Evolutionary conservation across 352 stramenopile species (phyloP), one percentile per base, ranked within the genome.

Genomic region (Pythium insidiosum): DNA sequence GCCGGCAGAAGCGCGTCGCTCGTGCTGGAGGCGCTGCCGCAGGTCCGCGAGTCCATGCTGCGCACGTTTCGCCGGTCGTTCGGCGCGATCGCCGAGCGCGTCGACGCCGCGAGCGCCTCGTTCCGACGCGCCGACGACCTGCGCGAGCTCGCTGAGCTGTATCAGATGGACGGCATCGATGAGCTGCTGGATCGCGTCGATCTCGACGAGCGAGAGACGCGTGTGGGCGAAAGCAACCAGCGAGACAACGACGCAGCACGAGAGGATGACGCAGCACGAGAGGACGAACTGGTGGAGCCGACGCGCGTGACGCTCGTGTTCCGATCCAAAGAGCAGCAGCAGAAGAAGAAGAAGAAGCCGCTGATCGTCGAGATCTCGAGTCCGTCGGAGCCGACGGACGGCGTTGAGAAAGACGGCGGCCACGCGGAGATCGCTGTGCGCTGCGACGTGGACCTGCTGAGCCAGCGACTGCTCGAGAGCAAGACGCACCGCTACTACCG

Each of bases 21-120:
- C 13, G 68, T 93, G 21, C 88, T 93, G 75, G 80, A 93, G 22
- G 54, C 76, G 2, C 72, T 93, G 37, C 80, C 80, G 13, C 81
- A 87, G 38, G 20, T 89, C 15, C 71, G 80, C 0, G 61, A 84
- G 28, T 54, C 54, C 12, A 66, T 89, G 30, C 28, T 73, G 22
- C 69, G 71, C 21, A 51, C 48, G 25, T 88, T 71, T 35, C 61
- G 54, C 7, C 38, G 29, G 21, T 56, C 55, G 22, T 82, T 73
- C 38, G 39, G 23, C 7, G 31, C 52, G 3, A 60, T 93, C 7
- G 77, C 71, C 2, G 29, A 38, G 19, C 38, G 44, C 6, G 89
- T 89, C 29, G 69, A 87, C 21, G 60, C 53, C 3, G 20, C 53
- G 4, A 84, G 73, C 22, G 38, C 30, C 0, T 48, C 23, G 3